Base-by-base conservation (phyloP, 768 basidiomycete species). In the Ramaria sp. region DNA sequence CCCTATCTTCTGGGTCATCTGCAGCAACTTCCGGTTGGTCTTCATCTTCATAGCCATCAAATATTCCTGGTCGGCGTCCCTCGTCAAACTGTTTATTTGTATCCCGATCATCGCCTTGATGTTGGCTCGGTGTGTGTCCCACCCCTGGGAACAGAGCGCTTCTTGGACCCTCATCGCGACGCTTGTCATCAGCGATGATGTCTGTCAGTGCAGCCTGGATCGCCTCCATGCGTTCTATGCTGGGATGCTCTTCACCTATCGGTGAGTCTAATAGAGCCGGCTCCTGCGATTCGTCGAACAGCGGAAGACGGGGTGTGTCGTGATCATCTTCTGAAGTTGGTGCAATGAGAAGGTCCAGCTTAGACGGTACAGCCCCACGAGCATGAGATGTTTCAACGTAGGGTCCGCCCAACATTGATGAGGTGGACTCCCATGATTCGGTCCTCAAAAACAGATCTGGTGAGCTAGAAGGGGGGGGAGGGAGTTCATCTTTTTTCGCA, bases 201-300 rank as follows among this genome's bases (percentile, higher is more conserved):
- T 95, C 90, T 9, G 89, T 93, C 58, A 99, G 72, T 3, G 96
- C 96, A 7, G 93, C 93, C 62, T 93, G 92, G 18, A 98, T 96
- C 2, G 95, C 94, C 61, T 93, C 91, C 81, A 98, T 96, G 37
- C 91, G 76, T 60, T 85, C 53, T 12, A 48, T 36, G 24, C 44
- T 53, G 10, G 61, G 61, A 7, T 63, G 63, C n/a, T 50, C 58
- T 30, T 58, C 25, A 22, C 43, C 45, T 10, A 41, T 42, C 3
- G 25, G 38, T 20, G 52, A 52, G 1, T 54, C 27, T 39, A 37
- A 55, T 45, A 22, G 30, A 49, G 62, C 64, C 3, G 60, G 64
- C 56, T 90, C 85, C 57, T 86, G 83, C 1, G 85, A 82, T 61
- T 89, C 86, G 59, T 85, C 80, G 58, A 94, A 93, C 20, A 94